Evolutionary conservation across 768 basidiomycete genomes (phyloP), one percentile per base, ranked within the genome.

Genomic region (Termitomyces sp.): DNA sequence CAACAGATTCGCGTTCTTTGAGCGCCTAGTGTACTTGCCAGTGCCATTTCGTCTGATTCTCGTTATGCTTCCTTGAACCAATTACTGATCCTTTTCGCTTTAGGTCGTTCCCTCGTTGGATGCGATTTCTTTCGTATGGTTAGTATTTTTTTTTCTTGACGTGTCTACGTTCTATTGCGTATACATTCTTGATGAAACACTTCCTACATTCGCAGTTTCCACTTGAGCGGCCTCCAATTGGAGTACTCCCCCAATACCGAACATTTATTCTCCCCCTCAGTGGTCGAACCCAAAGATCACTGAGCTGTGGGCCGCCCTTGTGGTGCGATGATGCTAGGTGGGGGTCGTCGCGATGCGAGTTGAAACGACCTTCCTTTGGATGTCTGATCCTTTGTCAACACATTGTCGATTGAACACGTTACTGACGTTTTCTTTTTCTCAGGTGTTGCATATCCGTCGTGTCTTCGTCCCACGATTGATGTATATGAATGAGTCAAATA

Each of bases 121-220:
- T 36, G 5, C 35, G 13, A 10, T 12, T 14, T 22, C 20, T n/a
- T 13, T 7, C 8, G 16, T n/a, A 10, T n/a, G 51, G 51, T 53
- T 20, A 53, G 51, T 53, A 5, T 20, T 5, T 14, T 20, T n/a
- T 4, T 14, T 14, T 14, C 18, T 51, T 6, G 1, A 16, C 8
- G 1, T 58, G 28, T 43, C 16, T 47, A 53, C 44, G n/a, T 55
- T 52, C 45, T 33, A 45, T 47, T 57, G 68, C 32, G 40, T 33
- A 45, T 40, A 32, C 26, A 56, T 68, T 36, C 61, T 70, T 64
- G 83, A 85, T 85, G 83, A 85, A 83, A 76, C 70, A 62, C 58
- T 75, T 75, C 80, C 81, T 80, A 78, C 82, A 90, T 90, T 90
- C 88, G 88, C 88, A 90, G 88, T 90, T 88, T 90, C 85, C 86